These are phyloP conservation scores for Chaetomium tenue DNA, from an alignment of 495 filamentous ascomycete species.

Conservation along the genomic window DNA sequence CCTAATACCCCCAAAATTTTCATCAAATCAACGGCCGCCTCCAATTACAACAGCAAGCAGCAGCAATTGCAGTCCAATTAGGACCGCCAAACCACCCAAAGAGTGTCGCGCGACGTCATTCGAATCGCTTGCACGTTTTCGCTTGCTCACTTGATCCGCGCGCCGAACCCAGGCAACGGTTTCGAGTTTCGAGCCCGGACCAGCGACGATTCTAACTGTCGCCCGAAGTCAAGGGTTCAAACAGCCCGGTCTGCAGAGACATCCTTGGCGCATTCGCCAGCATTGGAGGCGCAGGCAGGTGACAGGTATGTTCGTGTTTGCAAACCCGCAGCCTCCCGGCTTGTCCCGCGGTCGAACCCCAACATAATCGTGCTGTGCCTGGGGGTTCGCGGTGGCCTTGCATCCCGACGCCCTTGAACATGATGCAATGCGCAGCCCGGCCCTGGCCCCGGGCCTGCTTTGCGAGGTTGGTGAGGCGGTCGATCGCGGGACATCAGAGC, in stretches of 20 bases:
- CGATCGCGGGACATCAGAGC: constrained; percentile 13
- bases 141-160: constrained; percentile 22
- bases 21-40: constrained; percentile 40
- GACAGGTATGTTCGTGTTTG: constrained; percentile 13
- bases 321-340: too few relatives aligned
- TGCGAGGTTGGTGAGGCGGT: constrained; percentile 13
- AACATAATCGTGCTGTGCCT: background rate
- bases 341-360: background rate
- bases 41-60: constrained; percentile 26
- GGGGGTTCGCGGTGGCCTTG: background rate
- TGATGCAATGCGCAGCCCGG: constrained; percentile 24
- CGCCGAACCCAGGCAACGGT: constrained; percentile 6
- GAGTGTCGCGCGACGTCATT: constrained; percentile 22
- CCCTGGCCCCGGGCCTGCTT: constrained; percentile 9
- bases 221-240: background rate
- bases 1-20: constrained; percentile 29
- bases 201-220: background rate
- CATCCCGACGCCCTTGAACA: background rate
- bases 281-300: background rate
- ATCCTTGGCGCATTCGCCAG: constrained; percentile 6
- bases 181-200: background rate
- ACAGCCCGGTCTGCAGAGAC: background rate
- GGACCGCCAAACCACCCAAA: constrained; percentile 15
- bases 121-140: constrained; percentile 22
- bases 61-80: constrained; percentile 35